phyloP scores from a whole-genome alignment of 1,284 basidiomycete genomes.

The Termitomyces sp. region DNA sequence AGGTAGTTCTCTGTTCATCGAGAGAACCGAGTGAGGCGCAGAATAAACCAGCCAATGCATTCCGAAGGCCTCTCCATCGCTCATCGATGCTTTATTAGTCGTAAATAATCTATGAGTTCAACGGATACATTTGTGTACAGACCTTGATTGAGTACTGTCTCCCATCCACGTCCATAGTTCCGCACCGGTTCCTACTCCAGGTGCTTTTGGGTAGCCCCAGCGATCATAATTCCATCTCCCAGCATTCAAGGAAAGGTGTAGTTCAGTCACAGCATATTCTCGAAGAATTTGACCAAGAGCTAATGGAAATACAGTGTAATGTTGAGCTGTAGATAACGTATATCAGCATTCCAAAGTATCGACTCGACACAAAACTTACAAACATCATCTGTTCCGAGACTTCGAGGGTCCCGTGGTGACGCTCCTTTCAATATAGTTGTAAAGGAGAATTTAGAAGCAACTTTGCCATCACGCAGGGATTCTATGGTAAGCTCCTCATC shows the following conservation, averaged over 20 bases:
- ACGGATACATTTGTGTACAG: slow-evolving; percentile 20
- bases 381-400: slow-evolving; percentile 44
- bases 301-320: slow-evolving; percentile 83
- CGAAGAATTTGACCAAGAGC: slow-evolving; percentile 82
- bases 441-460: slow-evolving; percentile 84
- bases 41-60: slow-evolving; percentile 89
- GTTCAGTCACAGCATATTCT: slow-evolving; percentile 78
- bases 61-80: slow-evolving; percentile 82
- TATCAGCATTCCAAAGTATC: background rate
- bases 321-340: slow-evolving; percentile 49
- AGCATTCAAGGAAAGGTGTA: slow-evolving; percentile 84
- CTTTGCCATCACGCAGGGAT: slow-evolving; percentile 80
- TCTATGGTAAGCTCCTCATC: slow-evolving; percentile 70
- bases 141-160: slow-evolving; percentile 49
- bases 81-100: slow-evolving; percentile 50
- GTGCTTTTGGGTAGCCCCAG: slow-evolving; percentile 81
- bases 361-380: slow-evolving; percentile 30
- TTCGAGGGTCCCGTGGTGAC: slow-evolving; percentile 48
- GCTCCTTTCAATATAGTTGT: slow-evolving; percentile 55
- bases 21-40: slow-evolving; percentile 86
- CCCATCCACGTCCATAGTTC: slow-evolving; percentile 90
- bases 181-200: slow-evolving; percentile 78
- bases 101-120: slow-evolving; percentile 2
- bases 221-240: slow-evolving; percentile 86
- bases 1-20: slow-evolving; percentile 68